Evolutionary conservation across 108 stramenopile genomes (phyloP).

Genomic region (Stephanodiscus triporus): DNA sequence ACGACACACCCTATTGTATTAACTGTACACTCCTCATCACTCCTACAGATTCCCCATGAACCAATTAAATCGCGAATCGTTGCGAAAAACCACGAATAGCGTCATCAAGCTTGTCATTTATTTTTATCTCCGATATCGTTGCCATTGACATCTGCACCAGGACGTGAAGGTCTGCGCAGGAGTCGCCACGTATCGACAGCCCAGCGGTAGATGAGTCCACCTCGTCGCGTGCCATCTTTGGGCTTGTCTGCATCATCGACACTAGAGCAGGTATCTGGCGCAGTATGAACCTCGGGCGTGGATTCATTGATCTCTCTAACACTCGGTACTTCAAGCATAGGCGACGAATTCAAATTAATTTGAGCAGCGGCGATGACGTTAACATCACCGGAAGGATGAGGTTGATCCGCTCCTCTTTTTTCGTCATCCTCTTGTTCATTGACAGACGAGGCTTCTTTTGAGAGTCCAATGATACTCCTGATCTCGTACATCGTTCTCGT

Average conservation of each 20-base stretch:
- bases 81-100: too few species aligned
- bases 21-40: too few species aligned
- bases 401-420: background rate
- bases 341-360: background rate
- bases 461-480: background rate
- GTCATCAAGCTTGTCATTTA: too few species aligned
- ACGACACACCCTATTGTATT: too few species aligned
- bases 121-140: background rate
- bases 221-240: background rate
- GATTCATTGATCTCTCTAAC: background rate
- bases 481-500: background rate
- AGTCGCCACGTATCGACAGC: background rate
- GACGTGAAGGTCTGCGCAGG: background rate
- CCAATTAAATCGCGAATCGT: too few species aligned
- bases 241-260: background rate
- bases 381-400: background rate
- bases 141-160: too few species aligned
- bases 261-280: background rate
- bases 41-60: too few species aligned
- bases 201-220: background rate
- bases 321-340: background rate
- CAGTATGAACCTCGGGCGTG: background rate
- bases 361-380: background rate
- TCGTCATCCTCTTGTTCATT: background rate
- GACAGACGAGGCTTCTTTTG: background rate